These are phyloP conservation scores for Yamadazyma sp. DNA, from an alignment of 1,139 yeast species.

Conservation along the genomic window DNA sequence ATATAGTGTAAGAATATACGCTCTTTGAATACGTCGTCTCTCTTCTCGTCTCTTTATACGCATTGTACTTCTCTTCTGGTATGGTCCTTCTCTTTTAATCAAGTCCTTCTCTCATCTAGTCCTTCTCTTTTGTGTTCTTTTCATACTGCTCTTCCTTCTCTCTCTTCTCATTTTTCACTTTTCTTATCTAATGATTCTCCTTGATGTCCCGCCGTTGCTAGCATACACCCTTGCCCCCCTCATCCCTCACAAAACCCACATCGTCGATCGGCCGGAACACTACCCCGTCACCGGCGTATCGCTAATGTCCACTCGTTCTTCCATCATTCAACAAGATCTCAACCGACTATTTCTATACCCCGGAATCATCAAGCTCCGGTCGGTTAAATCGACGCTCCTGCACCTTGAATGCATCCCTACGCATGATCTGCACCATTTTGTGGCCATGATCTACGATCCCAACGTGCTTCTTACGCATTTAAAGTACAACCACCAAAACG, in stretches of 20 bases:
- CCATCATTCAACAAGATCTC: background rate
- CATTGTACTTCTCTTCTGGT: too few relatives aligned
- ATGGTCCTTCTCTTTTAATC: too few relatives aligned
- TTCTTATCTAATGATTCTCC: background rate
- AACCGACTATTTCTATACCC: background rate
- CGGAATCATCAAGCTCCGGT: conserved; percentile 1
- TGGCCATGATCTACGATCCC: conserved; percentile 5
- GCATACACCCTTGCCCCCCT: conserved; percentile 2
- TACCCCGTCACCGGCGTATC: conserved; percentile 6
- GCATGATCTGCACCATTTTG: background rate
- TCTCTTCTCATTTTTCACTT: background rate
- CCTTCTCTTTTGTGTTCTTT: too few relatives aligned
- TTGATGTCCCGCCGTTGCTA: conserved; percentile 7
- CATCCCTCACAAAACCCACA: background rate
- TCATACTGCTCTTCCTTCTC: background rate
- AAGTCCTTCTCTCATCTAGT: too few relatives aligned
- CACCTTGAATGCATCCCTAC: conserved; percentile 1
- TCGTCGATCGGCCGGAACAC: background rate
- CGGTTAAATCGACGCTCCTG: background rate
- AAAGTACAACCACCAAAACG: conserved; percentile 1
- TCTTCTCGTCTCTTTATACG: too few relatives aligned
- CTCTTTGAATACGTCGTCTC: too few relatives aligned
- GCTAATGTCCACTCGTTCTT: background rate
- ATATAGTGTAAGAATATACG: too few relatives aligned
- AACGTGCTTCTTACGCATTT: conserved; percentile 3